These are phyloP conservation scores for Collybia nuda DNA, from an alignment of 768 basidiomycete genomes.

Conservation along the genomic window DNA sequence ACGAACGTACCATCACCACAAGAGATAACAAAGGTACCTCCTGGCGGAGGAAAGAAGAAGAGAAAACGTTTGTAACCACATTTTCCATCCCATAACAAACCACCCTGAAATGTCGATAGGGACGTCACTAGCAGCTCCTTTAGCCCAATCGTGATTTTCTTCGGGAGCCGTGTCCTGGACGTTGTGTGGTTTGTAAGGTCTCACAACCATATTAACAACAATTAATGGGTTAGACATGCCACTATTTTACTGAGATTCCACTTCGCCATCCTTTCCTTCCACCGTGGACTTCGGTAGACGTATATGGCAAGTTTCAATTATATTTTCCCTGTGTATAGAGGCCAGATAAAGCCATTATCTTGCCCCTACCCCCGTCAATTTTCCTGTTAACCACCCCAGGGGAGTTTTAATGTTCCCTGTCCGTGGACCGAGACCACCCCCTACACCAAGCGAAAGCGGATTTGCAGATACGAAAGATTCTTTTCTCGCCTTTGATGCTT, in stretches of 20 bases:
- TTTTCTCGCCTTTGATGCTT: constrained; percentile 68
- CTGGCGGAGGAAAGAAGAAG: constrained; percentile 68
- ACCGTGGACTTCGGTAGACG: too few species aligned
- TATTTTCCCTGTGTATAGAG: too few species aligned
- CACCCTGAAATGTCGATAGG: constrained; percentile 23
- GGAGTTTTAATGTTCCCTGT: constrained; percentile 66
- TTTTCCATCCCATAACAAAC: background rate
- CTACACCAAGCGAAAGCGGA: constrained; percentile 70
- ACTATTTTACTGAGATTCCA: too few species aligned
- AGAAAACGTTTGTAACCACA: constrained; percentile 61
- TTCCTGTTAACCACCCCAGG: constrained; percentile 77
- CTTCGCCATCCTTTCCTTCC: too few species aligned
- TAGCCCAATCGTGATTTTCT: constrained; percentile 29
- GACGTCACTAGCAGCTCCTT: constrained; percentile 33
- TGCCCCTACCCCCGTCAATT: constrained; percentile 64
- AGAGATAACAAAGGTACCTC: constrained; percentile 47
- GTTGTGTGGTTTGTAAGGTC: too few species aligned
- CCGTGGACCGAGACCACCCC: constrained; percentile 60
- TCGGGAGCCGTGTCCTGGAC: background rate
- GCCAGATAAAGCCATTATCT: constrained; percentile 24
- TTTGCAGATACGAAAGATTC: constrained; percentile 82
- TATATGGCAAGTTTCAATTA: too few species aligned
- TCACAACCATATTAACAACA: too few species aligned
- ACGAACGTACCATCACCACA: constrained; percentile 32
- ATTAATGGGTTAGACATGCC: too few species aligned